These are phyloP conservation scores for Globisporangium rhizosaccharum DNA, from an alignment of 352 stramenopile species.

Conservation along the genomic window DNA sequence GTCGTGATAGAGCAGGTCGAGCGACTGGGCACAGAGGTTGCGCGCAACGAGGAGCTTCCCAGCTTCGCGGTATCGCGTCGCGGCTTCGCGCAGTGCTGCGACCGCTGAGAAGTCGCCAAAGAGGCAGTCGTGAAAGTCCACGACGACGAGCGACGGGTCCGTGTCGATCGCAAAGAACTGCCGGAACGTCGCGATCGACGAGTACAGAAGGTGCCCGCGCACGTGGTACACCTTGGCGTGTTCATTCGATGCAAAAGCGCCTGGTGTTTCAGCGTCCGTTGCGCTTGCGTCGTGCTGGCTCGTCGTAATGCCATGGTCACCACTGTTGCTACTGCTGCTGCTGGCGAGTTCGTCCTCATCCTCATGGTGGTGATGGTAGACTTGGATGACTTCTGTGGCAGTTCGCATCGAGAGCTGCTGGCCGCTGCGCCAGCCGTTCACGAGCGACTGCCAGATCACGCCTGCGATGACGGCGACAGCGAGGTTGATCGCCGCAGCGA, in stretches of 20 bases:
- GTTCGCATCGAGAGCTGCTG: conserved; percentile 34
- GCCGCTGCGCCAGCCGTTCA: conserved; percentile 79
- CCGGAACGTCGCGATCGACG: conserved; percentile 69
- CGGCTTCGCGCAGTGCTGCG: conserved; percentile 68
- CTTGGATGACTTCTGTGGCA: conserved; percentile 24
- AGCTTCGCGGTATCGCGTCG: conserved; percentile 59
- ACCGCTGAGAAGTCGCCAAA: conserved; percentile 86
- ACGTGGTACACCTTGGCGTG: conserved; percentile 73
- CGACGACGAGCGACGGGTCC: conserved; percentile 60
- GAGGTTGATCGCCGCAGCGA: conserved; percentile 84
- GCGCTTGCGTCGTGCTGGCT: not conserved
- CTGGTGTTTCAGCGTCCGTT: conserved; percentile 16
- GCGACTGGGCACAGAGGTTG: conserved; percentile 51
- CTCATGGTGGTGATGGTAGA: conserved; percentile 19
- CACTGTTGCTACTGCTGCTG: conserved; percentile 18
- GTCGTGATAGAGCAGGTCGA: conserved; percentile 52
- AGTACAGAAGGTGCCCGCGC: conserved; percentile 74
- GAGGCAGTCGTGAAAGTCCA: conserved; percentile 68
- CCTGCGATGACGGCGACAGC: conserved; percentile 81
- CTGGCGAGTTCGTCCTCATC: not conserved
- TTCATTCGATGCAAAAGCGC: conserved; percentile 12
- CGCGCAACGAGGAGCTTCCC: conserved; percentile 70
- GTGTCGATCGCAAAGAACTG: conserved; percentile 64
- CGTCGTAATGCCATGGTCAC: conserved; percentile 15
- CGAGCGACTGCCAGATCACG: conserved; percentile 79